Evolutionary conservation across 2,329 filamentous ascomycete species (phyloP).

Genomic region (Westerdykella sp.): DNA sequence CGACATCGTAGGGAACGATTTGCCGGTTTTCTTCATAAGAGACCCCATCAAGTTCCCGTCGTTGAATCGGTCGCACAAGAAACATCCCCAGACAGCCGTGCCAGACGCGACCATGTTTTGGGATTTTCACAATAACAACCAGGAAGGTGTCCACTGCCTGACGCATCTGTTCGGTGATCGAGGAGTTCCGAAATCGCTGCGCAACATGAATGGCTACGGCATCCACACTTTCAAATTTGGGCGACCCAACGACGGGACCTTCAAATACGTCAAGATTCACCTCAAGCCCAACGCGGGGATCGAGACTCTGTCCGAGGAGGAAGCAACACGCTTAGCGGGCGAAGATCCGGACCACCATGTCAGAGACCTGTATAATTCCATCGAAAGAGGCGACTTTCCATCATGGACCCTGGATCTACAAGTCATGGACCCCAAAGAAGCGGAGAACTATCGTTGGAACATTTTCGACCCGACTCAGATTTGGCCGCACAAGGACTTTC

Average conservation of each 20-base stretch:
- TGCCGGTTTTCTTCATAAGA: conserved; percentile 42
- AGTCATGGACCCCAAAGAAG: conserved; percentile 49
- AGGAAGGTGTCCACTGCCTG: conserved; percentile 46
- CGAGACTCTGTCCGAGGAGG: conserved; percentile 39
- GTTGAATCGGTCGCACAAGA: conserved; percentile 34
- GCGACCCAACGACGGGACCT: conserved; percentile 39
- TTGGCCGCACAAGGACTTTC: conserved; percentile 49
- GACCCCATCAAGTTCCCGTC: conserved; percentile 41
- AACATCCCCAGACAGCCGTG: conserved; percentile 30
- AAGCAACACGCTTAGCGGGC: conserved; percentile 32
- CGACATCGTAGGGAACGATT: conserved; percentile 45
- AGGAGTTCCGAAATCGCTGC: conserved; percentile 44
- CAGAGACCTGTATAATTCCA: conserved; percentile 41
- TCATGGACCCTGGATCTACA: conserved; percentile 51
- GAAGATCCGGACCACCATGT: conserved; percentile 34
- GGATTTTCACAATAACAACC: conserved; percentile 41
- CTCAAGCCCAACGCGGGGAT: conserved; percentile 45
- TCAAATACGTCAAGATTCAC: conserved; percentile 48
- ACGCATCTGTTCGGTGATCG: conserved; percentile 50
- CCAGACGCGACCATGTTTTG: conserved; percentile 37
- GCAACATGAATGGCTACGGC: conserved; percentile 44
- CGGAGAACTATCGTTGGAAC: conserved; percentile 44
- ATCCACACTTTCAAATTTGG: conserved; percentile 42
- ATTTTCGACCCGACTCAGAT: conserved; percentile 54
- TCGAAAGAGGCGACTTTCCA: conserved; percentile 42